Evolutionary conservation across 495 filamentous ascomycete species (phyloP), one percentile per base, ranked within the genome.

Genomic region (Mytilinidion resinicola): DNA sequence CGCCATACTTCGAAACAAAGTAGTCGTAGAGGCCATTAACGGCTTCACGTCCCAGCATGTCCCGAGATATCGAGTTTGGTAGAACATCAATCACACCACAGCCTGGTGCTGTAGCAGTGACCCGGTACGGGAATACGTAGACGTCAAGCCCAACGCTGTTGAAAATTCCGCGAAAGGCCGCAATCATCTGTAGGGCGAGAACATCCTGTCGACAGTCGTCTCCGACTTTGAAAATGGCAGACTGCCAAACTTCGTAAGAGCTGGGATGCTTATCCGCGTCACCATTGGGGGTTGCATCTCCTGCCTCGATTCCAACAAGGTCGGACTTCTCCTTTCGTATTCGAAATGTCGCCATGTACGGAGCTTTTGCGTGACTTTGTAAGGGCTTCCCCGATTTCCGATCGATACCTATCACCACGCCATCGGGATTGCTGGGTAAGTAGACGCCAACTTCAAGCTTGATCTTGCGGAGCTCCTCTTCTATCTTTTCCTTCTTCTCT

Each of bases 221-320:
- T 17, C 95, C 95, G 55, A 99, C 95, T 72, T 99, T 99, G 83
- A 99, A 99, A 69, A 99, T 99, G 14, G 95, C 95, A 2, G 91
- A 95, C 72, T 97, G 93, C 95, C 93, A 96, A 12, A 95, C 86
- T 72, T 97, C 95, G 54, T 90, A 84, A 0, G 87, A 76, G 46
- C 52, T 68, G 33, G 14, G 11, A 9, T 61, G 47, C 42, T 59
- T 59, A 9, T 12, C 36, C 30, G 51, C 74, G 71, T 57, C 72
- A 7, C 20, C 48, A 11, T 37, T 49, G 21, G n/a, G 5, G 12
- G 46, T 49, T 2, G 36, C 15, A 4, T 46, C 63, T 10, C 56
- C 58, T 38, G 57, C 52, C 57, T 82, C 79, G 2, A 60, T 66
- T 42, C 75, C 76, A 60, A 81, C 77, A 10, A 71, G 64, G 19